Conservation (phyloP, 2,329 filamentous ascomycete species). For the Ceratocystis huliohia region DNA sequence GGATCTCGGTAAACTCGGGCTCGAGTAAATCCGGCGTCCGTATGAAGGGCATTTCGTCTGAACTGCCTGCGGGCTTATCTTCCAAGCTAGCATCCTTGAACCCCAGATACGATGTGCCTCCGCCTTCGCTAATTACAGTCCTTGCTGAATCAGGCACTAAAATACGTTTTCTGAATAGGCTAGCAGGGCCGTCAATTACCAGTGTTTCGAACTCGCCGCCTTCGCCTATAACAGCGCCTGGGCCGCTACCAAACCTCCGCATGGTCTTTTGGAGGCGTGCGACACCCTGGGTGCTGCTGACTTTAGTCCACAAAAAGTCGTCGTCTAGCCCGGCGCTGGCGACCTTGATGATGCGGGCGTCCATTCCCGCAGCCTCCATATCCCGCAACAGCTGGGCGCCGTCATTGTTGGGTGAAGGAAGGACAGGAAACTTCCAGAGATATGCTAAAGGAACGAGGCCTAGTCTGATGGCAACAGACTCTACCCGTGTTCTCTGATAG, state of each 20-base stretch:
- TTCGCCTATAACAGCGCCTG: constrained; percentile 66
- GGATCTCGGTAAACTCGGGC: constrained; percentile 38
- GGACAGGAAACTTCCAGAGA: constrained; percentile 77
- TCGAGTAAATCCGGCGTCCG: constrained; percentile 57
- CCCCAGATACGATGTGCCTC: constrained; percentile 62
- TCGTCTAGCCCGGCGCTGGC: constrained; percentile 81
- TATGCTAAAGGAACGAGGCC: constrained; percentile 72
- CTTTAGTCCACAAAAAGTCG: constrained; percentile 65
- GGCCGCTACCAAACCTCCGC: constrained; percentile 48
- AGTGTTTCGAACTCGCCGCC: constrained; percentile 95
- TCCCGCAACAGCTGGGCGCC: constrained; percentile 57
- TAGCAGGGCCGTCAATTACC: constrained; percentile 63
- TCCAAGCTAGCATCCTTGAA: constrained; percentile 45
- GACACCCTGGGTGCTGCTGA: constrained; percentile 45
- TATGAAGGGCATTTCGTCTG: constrained; percentile 25
- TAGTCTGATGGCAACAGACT: constrained; percentile 78
- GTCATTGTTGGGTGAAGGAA: constrained; percentile 41
- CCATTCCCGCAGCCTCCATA: constrained; percentile 65
- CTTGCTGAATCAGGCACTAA: constrained; percentile 43
- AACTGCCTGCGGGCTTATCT: constrained; percentile 28
- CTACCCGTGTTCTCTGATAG: constrained; percentile 91
- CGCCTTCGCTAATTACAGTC: constrained; percentile 51
- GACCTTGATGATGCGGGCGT: constrained; percentile 89
- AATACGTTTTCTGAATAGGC: constrained; percentile 61
- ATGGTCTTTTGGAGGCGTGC: constrained; percentile 41